These are phyloP conservation scores for Phlebopus sp. DNA, from an alignment of 1,284 basidiomycete genomes.

Conservation along the genomic window DNA sequence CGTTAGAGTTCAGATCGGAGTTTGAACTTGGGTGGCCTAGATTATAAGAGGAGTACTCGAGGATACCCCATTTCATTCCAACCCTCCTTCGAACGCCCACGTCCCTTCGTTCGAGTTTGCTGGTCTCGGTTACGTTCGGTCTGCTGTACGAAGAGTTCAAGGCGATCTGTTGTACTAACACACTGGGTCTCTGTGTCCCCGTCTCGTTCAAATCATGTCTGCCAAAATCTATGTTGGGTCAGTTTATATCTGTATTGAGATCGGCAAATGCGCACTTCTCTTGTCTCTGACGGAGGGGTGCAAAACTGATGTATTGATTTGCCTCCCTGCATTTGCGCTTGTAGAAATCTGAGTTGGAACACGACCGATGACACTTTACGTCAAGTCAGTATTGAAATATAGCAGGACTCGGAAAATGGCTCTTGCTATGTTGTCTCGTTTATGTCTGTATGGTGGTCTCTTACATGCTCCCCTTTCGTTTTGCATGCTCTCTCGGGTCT, in stretches of 20 bases:
- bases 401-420: conserved; percentile 34
- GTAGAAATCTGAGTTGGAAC: conserved; percentile 91
- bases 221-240: conserved; percentile 86
- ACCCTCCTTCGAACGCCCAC: conserved; percentile 40
- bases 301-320: conserved; percentile 48
- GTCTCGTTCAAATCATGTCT: conserved; percentile 48
- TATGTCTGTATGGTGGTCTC: conserved; percentile 28
- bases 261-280: conserved; percentile 41
- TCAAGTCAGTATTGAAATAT: conserved; percentile 69
- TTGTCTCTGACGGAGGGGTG: conserved; percentile 40
- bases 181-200: conserved; percentile 25
- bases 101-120: conserved; percentile 45
- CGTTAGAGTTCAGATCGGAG: conserved; percentile 44
- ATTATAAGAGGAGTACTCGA: conserved; percentile 49
- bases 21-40: conserved; percentile 38
- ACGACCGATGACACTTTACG: conserved; percentile 87
- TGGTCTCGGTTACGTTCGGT: conserved; percentile 47
- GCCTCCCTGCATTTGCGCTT: conserved; percentile 35
- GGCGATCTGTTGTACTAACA: conserved; percentile 36
- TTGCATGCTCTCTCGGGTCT: conserved; percentile 25
- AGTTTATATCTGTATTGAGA: conserved; percentile 52
- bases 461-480: conserved; percentile 23
- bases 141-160: conserved; percentile 38
- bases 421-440: conserved; percentile 35
- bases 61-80: conserved; percentile 25